These are phyloP conservation scores for Fusarium heterosporum DNA, from an alignment of 2,329 filamentous ascomycete species.

Conservation along the genomic window DNA sequence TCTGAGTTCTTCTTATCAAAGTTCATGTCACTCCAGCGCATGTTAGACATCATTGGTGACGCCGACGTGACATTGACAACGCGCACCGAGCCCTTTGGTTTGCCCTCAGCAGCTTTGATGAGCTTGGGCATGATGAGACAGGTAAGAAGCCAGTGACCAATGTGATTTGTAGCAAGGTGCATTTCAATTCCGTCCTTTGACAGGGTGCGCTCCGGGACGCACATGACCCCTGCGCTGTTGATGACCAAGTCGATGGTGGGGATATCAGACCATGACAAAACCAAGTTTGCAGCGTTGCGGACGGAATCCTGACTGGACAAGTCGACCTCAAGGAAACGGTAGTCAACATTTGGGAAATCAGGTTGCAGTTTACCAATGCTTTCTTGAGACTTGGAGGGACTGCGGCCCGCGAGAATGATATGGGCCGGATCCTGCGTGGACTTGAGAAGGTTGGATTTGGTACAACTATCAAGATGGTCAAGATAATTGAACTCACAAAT, in stretches of 20 bases:
- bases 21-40: slow-evolving; percentile 27
- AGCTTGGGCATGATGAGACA: slow-evolving; percentile 13
- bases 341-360: not conserved
- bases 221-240: slow-evolving; percentile 19
- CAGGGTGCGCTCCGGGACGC: not conserved
- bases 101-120: not conserved
- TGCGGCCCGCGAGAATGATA: not conserved
- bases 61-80: slow-evolving; percentile 7
- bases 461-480: fast-evolving
- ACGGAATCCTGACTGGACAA: not conserved
- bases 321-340: slow-evolving; percentile 3
- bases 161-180: slow-evolving; percentile 17
- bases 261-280: not conserved
- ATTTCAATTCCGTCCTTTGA: slow-evolving; percentile 3
- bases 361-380: not conserved
- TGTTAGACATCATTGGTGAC: not conserved
- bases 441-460: not conserved
- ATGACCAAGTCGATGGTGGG: not conserved
- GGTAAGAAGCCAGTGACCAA: slow-evolving; percentile 14
- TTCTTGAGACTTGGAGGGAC: not conserved
- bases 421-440: not conserved
- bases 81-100: slow-evolving; percentile 1
- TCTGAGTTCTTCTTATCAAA: slow-evolving; percentile 19
- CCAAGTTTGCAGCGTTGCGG: fast-evolving
- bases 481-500: not conserved